Base-by-base conservation (phyloP, 1,284 basidiomycete species). In the Gymnopus androsaceus region DNA sequence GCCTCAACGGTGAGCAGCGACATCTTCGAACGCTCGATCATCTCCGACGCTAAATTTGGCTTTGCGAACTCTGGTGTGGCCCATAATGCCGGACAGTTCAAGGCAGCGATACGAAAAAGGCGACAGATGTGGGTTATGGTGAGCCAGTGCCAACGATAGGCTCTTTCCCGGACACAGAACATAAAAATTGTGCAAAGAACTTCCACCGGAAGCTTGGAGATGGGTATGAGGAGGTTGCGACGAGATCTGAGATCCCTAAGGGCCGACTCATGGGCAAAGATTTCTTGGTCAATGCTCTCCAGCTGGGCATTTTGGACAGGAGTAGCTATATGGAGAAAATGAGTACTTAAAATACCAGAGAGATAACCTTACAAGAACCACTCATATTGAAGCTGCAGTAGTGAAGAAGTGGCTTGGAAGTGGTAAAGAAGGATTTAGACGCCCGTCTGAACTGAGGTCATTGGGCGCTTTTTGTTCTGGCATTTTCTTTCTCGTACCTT, bases 161-260 rank as follows among this genome's bases (percentile, higher is more conserved):
- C 46, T 33, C 5, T 31, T 3, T 7, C 44, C 9, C 14, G 6
- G 42, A 31, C 4, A 27, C 31, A 56, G 33, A 61, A 57, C 12
- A 61, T 42, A 54, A 69, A 66, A 30, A 68, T 65, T 14, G 19
- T 60, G 49, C 59, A 67, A 40, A 70, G 59, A 3, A 69, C 37
- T 59, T 71, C 70, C 1, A 66, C 59, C 5, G 71, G 69, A 15
- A 71, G 62, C 17, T 52, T 46, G n/a, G 63, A 66, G 30, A 67
- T 69, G 30, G 51, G 46, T 40, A 58, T 52, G 25, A 59, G 48
- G 37, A 38, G 21, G 33, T 61, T 59, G 28, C 58, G 55, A 49
- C 47, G 55, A 37, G 55, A 55, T 44, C 53, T 54, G 23, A 61
- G 53, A 17, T 51, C 37, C 38, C 58, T 34, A 38, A 61, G 40